A percentile compares a stretch with the other conserved stretches of the same genome.
phyloP scores from a whole-genome alignment of 2,329 filamentous ascomycete genomes.

The Phialophora verrucosa region DNA sequence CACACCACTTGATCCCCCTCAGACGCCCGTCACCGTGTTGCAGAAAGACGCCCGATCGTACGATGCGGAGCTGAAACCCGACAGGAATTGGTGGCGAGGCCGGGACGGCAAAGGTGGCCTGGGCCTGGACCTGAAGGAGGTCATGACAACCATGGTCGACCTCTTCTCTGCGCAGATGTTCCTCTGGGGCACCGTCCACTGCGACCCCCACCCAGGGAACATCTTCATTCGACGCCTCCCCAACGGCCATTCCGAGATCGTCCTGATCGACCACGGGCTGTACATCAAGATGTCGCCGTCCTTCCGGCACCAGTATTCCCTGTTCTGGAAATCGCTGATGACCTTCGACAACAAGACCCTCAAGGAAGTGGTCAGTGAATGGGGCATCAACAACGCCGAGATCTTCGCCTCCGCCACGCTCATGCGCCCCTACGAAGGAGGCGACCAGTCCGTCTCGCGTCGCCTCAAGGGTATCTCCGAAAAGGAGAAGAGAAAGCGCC shows the following conservation, averaged over 20 bases:
- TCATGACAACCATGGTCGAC: conserved; percentile 97
- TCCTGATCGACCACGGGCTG: conserved; percentile 95
- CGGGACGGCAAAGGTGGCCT: conserved; percentile 75
- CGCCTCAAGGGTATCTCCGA: conserved; percentile 62
- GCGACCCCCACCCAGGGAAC: conserved; percentile 96
- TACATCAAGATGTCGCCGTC: conserved; percentile 87
- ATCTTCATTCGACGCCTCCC: conserved; percentile 90
- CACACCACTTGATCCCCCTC: conserved; percentile 61
- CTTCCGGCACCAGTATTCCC: conserved; percentile 84
- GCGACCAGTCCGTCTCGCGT: conserved; percentile 70
- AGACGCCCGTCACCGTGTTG: conserved; percentile 35
- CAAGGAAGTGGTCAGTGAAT: conserved; percentile 70
- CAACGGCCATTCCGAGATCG: conserved; percentile 82
- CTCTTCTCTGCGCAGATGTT: conserved; percentile 98
- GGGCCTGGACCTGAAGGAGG: conserved; percentile 78
- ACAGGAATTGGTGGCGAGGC: conserved; percentile 79
- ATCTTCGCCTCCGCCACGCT: conserved; percentile 90
- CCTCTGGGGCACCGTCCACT: conserved; percentile 93
- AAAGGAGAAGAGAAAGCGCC: conserved; percentile 61
- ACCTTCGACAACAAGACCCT: conserved; percentile 90
- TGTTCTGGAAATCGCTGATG: conserved; percentile 93
- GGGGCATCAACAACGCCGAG: conserved; percentile 89
- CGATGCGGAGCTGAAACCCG: conserved; percentile 73
- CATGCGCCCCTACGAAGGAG: conserved; percentile 88
- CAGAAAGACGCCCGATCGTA: conserved; percentile 56